Evolutionary conservation across 2,329 filamentous ascomycete species (phyloP).

Genomic region (Diplodia scrobiculata): DNA sequence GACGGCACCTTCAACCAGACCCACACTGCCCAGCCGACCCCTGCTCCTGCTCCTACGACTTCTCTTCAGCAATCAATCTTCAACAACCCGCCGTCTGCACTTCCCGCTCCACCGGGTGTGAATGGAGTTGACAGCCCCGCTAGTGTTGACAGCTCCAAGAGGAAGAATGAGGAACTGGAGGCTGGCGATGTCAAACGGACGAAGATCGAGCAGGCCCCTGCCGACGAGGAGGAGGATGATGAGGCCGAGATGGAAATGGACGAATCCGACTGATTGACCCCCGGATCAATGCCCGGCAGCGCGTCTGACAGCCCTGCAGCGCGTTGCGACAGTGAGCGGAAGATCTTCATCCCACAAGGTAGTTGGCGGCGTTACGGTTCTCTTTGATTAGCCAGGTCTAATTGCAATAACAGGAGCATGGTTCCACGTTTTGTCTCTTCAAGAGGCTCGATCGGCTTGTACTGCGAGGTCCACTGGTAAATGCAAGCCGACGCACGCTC

Average conservation of each 20-base stretch:
- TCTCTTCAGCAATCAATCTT: slow-evolving; percentile 36
- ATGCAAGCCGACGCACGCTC: slow-evolving; percentile 75
- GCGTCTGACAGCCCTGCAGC: slow-evolving; percentile 23
- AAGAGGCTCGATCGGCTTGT: slow-evolving; percentile 23
- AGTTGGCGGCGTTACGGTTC: slow-evolving; percentile 25
- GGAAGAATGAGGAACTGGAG: slow-evolving; percentile 59
- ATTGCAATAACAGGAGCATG: slow-evolving; percentile 25
- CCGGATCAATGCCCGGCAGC: slow-evolving; percentile 20
- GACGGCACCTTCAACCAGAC: slow-evolving; percentile 73
- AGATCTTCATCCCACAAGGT: slow-evolving; percentile 21
- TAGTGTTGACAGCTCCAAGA: slow-evolving; percentile 72
- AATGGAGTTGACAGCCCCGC: slow-evolving; percentile 49
- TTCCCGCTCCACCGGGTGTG: slow-evolving; percentile 45
- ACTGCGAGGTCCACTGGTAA: slow-evolving; percentile 54
- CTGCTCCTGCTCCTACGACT: slow-evolving; percentile 51
- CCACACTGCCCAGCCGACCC: slow-evolving; percentile 32
- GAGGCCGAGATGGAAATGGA: slow-evolving; percentile 62
- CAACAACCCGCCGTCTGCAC: slow-evolving; percentile 21
- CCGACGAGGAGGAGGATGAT: slow-evolving; percentile 45
- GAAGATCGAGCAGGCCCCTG: slow-evolving; percentile 56
- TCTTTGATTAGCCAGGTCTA: slow-evolving; percentile 20
- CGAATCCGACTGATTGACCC: slow-evolving; percentile 60
- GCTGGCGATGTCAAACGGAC: slow-evolving; percentile 44
- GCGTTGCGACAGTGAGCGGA: slow-evolving; percentile 8
- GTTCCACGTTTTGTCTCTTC: slow-evolving; percentile 8